These are phyloP conservation scores for Ciborinia camelliae DNA, from an alignment of 2,329 filamentous ascomycete genomes.

Conservation along the genomic window DNA sequence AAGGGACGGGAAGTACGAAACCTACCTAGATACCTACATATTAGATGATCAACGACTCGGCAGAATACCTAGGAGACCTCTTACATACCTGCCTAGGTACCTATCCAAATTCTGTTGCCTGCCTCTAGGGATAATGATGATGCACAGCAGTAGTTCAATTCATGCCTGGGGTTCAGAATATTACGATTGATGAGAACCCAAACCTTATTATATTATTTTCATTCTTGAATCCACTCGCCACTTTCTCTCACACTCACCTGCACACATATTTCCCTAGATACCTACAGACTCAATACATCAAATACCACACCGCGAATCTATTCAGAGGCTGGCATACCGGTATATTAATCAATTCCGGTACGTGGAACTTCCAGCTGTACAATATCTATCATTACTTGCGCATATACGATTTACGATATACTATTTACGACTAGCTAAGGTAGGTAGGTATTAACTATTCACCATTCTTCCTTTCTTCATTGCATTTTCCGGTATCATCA, in stretches of 20 bases:
- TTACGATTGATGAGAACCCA: not conserved
- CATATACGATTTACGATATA: conserved; percentile 6
- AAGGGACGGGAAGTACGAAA: not conserved
- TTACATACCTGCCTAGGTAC: not conserved
- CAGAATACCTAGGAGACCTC: no score
- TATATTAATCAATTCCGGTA: not conserved
- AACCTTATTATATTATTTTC: not conserved
- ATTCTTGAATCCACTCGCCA: not conserved
- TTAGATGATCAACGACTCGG: not conserved
- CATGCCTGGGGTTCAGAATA: not conserved
- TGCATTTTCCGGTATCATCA: not conserved
- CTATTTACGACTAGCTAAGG: no score
- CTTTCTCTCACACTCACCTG: not conserved
- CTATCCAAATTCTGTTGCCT: not conserved
- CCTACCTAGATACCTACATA: not conserved
- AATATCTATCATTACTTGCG: not conserved
- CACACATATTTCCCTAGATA: no score
- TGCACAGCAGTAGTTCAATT: not conserved
- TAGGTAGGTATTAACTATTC: no score
- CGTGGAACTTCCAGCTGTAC: not conserved
- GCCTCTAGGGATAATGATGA: not conserved
- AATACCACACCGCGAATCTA: not conserved
- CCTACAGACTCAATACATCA: no score
- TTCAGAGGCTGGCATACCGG: not conserved
- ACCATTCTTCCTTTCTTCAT: not conserved